A percentile compares a stretch with the other conserved stretches of the same genome.
Conservation (phyloP, 2,329 filamentous ascomycete genomes). For the Mycocentrospora acerina region DNA sequence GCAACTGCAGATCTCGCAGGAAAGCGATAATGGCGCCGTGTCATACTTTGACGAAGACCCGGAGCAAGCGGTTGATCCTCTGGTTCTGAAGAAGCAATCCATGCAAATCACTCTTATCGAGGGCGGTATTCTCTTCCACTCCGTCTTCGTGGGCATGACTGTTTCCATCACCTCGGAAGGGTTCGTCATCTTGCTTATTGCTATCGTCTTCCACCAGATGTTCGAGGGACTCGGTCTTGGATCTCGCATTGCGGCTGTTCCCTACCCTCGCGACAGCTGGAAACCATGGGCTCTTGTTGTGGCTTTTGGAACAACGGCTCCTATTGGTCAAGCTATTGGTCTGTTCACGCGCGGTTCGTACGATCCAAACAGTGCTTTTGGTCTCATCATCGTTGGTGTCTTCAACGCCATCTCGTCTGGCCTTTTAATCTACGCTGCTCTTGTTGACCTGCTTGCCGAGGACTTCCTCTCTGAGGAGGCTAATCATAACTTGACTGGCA, state of each 20-base stretch:
- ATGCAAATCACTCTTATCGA: conserved; percentile 52
- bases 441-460: conserved; percentile 65
- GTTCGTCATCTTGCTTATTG: conserved; percentile 60
- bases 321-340: conserved; percentile 66
- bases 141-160: conserved; percentile 64
- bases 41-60: conserved; percentile 43
- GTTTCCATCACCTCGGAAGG: conserved; percentile 60
- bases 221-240: conserved; percentile 66
- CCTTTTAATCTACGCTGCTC: conserved; percentile 62
- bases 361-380: conserved; percentile 64
- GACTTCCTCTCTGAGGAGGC: conserved; percentile 61
- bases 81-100: conserved; percentile 42
- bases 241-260: conserved; percentile 60
- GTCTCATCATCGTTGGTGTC: conserved; percentile 63
- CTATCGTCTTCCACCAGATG: conserved; percentile 64
- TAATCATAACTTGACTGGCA: conserved; percentile 52
- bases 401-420: conserved; percentile 68
- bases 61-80: conserved; percentile 39
- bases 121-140: conserved; percentile 65
- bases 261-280: conserved; percentile 58
- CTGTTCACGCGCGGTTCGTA: conserved; percentile 59
- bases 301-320: conserved; percentile 65
- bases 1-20: conserved; percentile 22
- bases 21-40: conserved; percentile 23
- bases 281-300: conserved; percentile 63